phyloP scores from a whole-genome alignment of 73 alveolate genomes.

The Paramecium sexaurelia region DNA sequence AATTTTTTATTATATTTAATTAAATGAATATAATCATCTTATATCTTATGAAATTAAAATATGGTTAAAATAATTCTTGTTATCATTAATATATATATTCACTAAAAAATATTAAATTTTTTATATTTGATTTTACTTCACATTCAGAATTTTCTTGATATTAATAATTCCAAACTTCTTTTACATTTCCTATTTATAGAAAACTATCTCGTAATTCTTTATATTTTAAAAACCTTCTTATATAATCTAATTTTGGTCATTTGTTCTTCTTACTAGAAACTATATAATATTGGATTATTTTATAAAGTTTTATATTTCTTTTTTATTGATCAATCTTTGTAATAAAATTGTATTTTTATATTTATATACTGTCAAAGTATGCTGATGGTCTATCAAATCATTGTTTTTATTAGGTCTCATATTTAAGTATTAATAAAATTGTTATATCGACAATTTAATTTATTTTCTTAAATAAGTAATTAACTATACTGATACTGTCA shows the following conservation, averaged over 20 bases:
- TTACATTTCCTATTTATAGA: background rate
- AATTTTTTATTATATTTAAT: background rate
- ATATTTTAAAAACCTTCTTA: background rate
- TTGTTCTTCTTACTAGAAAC: background rate
- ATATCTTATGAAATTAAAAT: background rate
- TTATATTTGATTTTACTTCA: background rate
- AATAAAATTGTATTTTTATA: background rate
- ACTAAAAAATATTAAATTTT: background rate
- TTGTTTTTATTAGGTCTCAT: background rate
- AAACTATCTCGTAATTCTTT: background rate
- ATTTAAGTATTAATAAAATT: background rate
- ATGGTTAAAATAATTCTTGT: no score
- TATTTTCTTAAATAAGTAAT: background rate
- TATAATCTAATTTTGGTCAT: background rate
- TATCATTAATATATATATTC: no score
- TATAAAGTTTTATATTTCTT: background rate
- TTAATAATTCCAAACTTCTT: background rate
- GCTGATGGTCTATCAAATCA: background rate
- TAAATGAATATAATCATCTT: background rate
- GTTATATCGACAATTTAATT: background rate
- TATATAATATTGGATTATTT: background rate
- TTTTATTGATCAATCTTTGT: background rate
- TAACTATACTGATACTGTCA: background rate
- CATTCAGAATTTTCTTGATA: background rate
- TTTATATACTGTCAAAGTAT: background rate